These are phyloP conservation scores for Clathrus columnatus DNA, from an alignment of 768 basidiomycete genomes.

Conservation along the genomic window DNA sequence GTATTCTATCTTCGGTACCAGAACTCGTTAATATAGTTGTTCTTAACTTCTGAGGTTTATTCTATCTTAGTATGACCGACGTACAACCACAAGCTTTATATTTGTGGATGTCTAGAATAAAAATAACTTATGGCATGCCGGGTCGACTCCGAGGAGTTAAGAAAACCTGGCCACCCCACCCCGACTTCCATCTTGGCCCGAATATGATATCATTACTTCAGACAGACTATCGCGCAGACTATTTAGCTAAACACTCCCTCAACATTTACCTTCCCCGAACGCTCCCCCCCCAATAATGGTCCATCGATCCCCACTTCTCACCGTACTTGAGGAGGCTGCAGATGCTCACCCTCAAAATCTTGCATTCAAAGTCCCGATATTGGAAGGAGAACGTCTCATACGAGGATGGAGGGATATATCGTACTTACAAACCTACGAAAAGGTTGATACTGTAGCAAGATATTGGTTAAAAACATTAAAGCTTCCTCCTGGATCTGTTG, in stretches of 20 bases:
- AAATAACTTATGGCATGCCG: too few species aligned
- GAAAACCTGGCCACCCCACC: too few species aligned
- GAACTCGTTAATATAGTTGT: too few species aligned
- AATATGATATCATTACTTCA: too few species aligned
- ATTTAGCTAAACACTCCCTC: neutral
- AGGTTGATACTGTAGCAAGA: constrained; percentile 57
- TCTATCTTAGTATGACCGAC: too few species aligned
- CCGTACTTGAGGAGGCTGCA: neutral
- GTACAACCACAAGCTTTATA: too few species aligned
- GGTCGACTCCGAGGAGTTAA: too few species aligned
- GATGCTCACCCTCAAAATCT: neutral
- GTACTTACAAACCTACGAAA: constrained; percentile 51
- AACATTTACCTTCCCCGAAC: neutral
- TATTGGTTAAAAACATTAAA: constrained; percentile 49
- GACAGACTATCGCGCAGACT: too few species aligned
- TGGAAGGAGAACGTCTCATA: constrained; percentile 26
- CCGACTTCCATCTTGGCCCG: too few species aligned
- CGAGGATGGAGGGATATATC: constrained; percentile 52
- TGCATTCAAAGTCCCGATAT: neutral
- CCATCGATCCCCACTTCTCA: neutral
- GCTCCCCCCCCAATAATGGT: neutral
- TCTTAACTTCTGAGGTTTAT: too few species aligned
- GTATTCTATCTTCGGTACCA: too few species aligned
- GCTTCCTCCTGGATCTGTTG: constrained; percentile 47
- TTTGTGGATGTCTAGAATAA: too few species aligned